Evolutionary conservation across 495 filamentous ascomycete species (phyloP), one percentile per base, ranked within the genome.

Genomic region (Aspergillus coremiiformis): DNA sequence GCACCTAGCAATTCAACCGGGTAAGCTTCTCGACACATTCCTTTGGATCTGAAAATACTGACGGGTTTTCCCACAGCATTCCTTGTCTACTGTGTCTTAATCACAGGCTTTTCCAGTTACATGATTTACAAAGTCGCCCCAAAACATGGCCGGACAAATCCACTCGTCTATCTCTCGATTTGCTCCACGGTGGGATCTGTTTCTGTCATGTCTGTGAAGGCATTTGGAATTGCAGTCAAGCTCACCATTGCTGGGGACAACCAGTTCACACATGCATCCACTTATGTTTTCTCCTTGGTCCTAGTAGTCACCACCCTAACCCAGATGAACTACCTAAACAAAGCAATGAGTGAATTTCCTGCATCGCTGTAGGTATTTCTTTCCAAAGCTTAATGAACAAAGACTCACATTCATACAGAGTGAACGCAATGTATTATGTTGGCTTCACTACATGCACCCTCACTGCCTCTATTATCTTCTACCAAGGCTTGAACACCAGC

Each of bases 281-380:
- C 93, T 42, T 98, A 97, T 63, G 91, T 96, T 44, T 98, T 98
- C 64, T 83, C 87, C 61, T 96, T 98, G 59, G 84, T 97, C 39
- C 90, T 89, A 0, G 79, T 74, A 2, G 88, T 95, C 54, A 97
- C 92, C 73, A 97, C 97, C 66, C 68, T 97, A 47, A 96, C 90
- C 15, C 93, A 98, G 73, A 95, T 98, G 94, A 97, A 97, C 70
- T 98, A 97, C 68, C 94, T 98, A 69, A 98, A 98, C 76, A 98
- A 98, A 69, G 93, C 93, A 24, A 76, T 98, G 57, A 94, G 87
- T 69, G 89, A 95, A 63, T 98, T 96, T 71, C 90, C 89, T 14
- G 96, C 94, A 22, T 91, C 90, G 51, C 89, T 98, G 92, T 96
- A 80, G 69, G 84, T 72, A 3, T 42, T 29, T 14, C 26, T 41